Conservation (phyloP, 129 eudicot genomes). For the Oenanthe sinensis region DNA sequence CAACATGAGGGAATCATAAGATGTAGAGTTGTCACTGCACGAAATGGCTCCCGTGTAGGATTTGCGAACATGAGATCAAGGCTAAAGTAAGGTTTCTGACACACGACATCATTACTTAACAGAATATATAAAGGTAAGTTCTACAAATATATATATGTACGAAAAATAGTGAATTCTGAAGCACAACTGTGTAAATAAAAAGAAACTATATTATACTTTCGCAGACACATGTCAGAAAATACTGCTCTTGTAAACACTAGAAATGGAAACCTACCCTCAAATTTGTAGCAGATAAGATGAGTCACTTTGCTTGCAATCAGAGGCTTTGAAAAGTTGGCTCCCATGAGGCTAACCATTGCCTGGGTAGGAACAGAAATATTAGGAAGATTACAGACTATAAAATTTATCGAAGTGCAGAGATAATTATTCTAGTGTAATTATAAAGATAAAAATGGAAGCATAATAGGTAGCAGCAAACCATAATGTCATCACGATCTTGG, state of each 20-base stretch:
- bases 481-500: constrained; percentile 79
- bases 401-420: not conserved
- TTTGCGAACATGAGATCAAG: not conserved
- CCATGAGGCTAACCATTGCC: constrained; percentile 86
- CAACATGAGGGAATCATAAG: not conserved
- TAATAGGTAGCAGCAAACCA: constrained; percentile 41
- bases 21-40: not conserved
- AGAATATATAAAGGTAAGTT: not conserved
- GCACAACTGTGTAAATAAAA: not conserved
- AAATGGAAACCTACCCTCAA: constrained; percentile 50
- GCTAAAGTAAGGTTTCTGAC: not conserved
- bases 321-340: constrained; percentile 79
- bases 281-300: constrained; percentile 96
- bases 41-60: not conserved
- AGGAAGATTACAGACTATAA: constrained; percentile 11
- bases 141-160: not conserved
- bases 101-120: not conserved
- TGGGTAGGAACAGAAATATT: constrained; percentile 17
- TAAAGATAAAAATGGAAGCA: not conserved
- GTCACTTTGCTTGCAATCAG: constrained; percentile 71
- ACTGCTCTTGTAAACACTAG: not conserved
- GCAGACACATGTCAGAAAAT: not conserved
- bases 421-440: not conserved
- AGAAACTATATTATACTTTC: not conserved
- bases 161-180: not conserved